phyloP scores from a whole-genome alignment of 2,329 filamentous ascomycete genomes.

The Pyricularia pennisetigena region DNA sequence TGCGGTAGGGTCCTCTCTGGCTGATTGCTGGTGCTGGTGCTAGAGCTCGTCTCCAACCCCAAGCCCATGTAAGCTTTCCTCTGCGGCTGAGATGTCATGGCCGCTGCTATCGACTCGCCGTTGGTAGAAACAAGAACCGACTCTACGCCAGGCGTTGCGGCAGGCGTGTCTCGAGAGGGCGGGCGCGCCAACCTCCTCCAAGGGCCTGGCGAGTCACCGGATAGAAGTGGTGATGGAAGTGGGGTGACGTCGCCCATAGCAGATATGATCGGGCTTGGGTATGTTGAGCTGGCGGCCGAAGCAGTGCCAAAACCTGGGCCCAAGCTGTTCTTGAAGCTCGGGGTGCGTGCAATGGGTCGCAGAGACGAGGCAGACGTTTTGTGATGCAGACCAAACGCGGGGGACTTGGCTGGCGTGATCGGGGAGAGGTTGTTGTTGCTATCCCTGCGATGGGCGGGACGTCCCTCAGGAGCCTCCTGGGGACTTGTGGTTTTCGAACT shows the following conservation, averaged over 20 bases:
- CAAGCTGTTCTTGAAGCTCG: conserved; percentile 46
- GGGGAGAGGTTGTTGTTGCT: conserved; percentile 11
- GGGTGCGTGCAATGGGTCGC: conserved; percentile 46
- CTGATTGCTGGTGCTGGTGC: conserved; percentile 11
- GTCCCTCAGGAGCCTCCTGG: conserved; percentile 9
- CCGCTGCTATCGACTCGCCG: conserved; percentile 41
- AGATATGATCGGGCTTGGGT: conserved; percentile 64
- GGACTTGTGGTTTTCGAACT: not conserved
- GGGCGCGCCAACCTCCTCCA: conserved; percentile 48
- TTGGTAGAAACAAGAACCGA: conserved; percentile 39
- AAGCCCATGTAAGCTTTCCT: conserved; percentile 46
- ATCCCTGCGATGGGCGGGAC: conserved; percentile 4
- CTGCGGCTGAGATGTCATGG: conserved; percentile 41
- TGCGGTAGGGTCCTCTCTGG: conserved; percentile 31
- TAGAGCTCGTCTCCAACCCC: conserved; percentile 11
- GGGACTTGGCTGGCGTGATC: conserved; percentile 15
- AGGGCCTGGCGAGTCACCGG: conserved; percentile 54
- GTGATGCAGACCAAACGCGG: conserved; percentile 21
- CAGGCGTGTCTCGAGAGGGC: conserved; percentile 31
- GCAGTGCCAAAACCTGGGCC: conserved; percentile 35
- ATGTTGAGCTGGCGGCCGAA: conserved; percentile 53
- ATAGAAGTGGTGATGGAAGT: conserved; percentile 64
- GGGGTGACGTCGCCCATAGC: conserved; percentile 74
- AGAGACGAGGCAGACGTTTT: conserved; percentile 34
- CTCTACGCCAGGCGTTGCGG: conserved; percentile 26